Conservation (phyloP, 495 filamentous ascomycete genomes). For the Thermothielavioides terrestris region DNA sequence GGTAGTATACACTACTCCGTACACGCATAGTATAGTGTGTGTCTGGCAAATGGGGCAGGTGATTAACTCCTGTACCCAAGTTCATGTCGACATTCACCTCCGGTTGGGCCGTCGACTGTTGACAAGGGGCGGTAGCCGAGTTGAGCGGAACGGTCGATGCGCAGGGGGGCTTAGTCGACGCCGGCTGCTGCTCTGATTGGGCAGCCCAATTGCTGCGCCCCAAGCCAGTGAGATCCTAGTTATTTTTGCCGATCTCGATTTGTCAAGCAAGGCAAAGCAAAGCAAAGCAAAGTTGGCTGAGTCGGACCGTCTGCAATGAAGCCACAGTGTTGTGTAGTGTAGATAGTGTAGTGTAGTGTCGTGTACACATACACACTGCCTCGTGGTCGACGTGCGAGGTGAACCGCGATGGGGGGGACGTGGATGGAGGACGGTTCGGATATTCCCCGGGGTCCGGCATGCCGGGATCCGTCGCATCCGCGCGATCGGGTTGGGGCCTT, state of each 20-base stretch:
- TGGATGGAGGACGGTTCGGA: not conserved
- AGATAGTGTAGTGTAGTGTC: no score
- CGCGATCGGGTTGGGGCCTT: not conserved
- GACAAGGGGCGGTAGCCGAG: slow-evolving; percentile 2
- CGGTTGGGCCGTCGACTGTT: not conserved
- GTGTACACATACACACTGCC: no score
- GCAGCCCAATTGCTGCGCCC: slow-evolving; percentile 11
- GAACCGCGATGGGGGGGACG: not conserved
- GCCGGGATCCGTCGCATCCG: not conserved
- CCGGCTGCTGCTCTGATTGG: slow-evolving; percentile 12
- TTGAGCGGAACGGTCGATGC: slow-evolving; percentile 4
- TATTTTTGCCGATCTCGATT: slow-evolving; percentile 8
- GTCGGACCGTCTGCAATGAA: no score
- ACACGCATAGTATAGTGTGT: no score
- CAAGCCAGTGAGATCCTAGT: slow-evolving; percentile 22
- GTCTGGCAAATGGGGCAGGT: no score
- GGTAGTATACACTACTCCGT: no score
- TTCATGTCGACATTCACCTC: no score
- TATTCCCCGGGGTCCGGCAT: not conserved
- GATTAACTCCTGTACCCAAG: no score
- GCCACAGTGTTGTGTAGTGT: no score
- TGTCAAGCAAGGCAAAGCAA: no score
- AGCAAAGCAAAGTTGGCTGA: no score
- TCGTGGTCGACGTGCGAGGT: no score
- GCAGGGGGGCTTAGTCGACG: slow-evolving; percentile 12